Evolutionary conservation across 164 flowering plant species (phyloP), one percentile per base, ranked within the genome.

Genomic region (Berberis vulgaris): DNA sequence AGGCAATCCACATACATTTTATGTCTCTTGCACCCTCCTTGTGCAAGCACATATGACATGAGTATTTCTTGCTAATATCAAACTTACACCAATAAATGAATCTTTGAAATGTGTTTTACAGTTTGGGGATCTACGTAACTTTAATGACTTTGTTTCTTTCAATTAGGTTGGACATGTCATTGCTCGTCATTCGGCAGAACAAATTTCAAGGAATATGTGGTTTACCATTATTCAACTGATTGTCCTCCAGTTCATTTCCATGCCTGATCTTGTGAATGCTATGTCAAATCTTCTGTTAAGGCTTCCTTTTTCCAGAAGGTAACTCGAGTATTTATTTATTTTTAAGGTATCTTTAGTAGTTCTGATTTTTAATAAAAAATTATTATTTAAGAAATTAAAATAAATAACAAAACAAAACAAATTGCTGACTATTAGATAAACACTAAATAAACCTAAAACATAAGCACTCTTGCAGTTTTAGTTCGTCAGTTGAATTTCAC

Each of bases 261-360:
- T 76, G 80, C 89, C 96, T 45, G 91, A 87, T 80, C 49, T 89
- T 71, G 86, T 74, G 63, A 74, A 79, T 63, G 62, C 88, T 10
- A 81, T 84, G 85, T 85, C 94, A n/a, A 67, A 72, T 49, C 81
- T 89, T 61, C 73, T 89, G 46, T 67, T 89, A 57, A 76, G 77
- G 76, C 88, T 89, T 65, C 94, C 96, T 43, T 86, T 87, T 67
- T 89, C 96, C 11, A 71, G 94, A 52, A 83, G 81, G 96, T 89
- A 80, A 41, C 57, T 73, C 38, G 12, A 11, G 1, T 65, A 41
- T 6, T 41, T 56, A 26, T 26, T 26, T 26, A 26, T 26, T 26
- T 26, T 11, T 4, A 52, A 11, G 4, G 4, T 52, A 3, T 7
- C 11, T 10, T 12, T 52, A 52, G 13, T 52, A 7, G 26, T 52